These are phyloP conservation scores for Amyloporia xantha DNA, from an alignment of 768 basidiomycete genomes.

Conservation along the genomic window DNA sequence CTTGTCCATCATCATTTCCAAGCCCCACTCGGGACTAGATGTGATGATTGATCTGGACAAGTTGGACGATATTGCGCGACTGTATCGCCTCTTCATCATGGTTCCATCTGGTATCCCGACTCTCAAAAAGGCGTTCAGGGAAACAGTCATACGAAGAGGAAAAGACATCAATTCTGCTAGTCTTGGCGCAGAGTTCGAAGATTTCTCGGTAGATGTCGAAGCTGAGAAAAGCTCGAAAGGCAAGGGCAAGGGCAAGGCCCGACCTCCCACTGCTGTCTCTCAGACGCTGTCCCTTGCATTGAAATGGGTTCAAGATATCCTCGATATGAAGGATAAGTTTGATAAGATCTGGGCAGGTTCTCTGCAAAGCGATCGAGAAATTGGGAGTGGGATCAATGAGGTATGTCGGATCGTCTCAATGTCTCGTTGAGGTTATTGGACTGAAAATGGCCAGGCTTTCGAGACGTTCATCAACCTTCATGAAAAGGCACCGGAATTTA, in stretches of 20 bases:
- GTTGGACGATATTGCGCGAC: constrained; percentile 63
- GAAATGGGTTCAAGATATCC: constrained; percentile 89
- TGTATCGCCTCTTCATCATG: constrained; percentile 69
- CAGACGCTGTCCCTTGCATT: constrained; percentile 60
- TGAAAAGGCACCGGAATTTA: constrained; percentile 84
- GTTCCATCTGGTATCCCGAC: constrained; percentile 61
- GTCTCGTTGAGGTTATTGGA: neutral
- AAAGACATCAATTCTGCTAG: constrained; percentile 66
- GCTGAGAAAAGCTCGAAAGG: constrained; percentile 31
- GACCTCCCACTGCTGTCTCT: constrained; percentile 29
- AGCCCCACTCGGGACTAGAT: constrained; percentile 81
- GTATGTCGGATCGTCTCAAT: no score
- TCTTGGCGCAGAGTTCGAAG: constrained; percentile 28
- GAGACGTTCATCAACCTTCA: constrained; percentile 87
- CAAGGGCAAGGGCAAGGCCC: constrained; percentile 48
- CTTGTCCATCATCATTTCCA: constrained; percentile 63
- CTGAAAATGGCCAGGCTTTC: constrained; percentile 60
- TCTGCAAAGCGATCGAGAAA: constrained; percentile 63
- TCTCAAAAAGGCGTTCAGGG: constrained; percentile 62
- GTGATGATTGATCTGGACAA: constrained; percentile 81
- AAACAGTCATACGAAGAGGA: constrained; percentile 68
- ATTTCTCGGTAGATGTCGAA: constrained; percentile 29
- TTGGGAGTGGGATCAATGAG: constrained; percentile 82
- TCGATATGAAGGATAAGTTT: constrained; percentile 89
- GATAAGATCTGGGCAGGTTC: constrained; percentile 66